Conservation (phyloP, 2,329 filamentous ascomycete species). For the Fusarium sp. region DNA sequence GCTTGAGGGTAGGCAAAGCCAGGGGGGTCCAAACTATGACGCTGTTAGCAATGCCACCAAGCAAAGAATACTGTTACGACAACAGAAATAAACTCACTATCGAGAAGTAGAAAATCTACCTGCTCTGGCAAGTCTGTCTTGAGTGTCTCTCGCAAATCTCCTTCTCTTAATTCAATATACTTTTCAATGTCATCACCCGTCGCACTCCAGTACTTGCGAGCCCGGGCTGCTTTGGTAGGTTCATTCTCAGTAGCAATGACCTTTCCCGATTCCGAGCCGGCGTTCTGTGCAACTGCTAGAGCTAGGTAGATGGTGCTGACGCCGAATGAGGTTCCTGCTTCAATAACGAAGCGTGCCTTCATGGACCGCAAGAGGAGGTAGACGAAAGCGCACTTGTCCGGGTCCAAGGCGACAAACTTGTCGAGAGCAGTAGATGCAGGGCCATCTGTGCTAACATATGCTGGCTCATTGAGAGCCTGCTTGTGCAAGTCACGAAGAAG, state of each 20-base stretch:
- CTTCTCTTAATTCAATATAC: constrained; percentile 70
- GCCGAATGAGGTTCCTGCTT: constrained; percentile 74
- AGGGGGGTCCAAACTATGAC: constrained; percentile 69
- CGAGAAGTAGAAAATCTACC: constrained; percentile 72
- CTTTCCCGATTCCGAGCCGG: constrained; percentile 41
- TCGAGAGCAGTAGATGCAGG: constrained; percentile 53
- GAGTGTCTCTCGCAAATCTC: constrained; percentile 69
- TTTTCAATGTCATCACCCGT: constrained; percentile 64
- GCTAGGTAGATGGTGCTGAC: constrained; percentile 75
- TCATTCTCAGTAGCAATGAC: constrained; percentile 76
- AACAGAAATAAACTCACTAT: constrained; percentile 64
- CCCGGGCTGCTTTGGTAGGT: constrained; percentile 64
- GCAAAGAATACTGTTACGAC: background rate
- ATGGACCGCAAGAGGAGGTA: constrained; percentile 68
- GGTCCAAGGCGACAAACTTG: constrained; percentile 72
- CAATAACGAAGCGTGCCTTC: constrained; percentile 67
- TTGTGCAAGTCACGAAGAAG: constrained; percentile 53
- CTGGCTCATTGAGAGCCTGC: constrained; percentile 50
- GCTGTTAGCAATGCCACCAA: background rate
- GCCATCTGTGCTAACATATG: constrained; percentile 50
- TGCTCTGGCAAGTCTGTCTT: constrained; percentile 61
- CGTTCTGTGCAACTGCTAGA: constrained; percentile 68
- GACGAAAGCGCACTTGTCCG: constrained; percentile 70
- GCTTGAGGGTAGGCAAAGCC: constrained; percentile 66
- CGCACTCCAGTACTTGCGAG: constrained; percentile 68